A percentile compares a stretch with the other conserved stretches of the same genome.
Conservation (phyloP, 441 rosid genomes). For the Daphne laureola region DNA sequence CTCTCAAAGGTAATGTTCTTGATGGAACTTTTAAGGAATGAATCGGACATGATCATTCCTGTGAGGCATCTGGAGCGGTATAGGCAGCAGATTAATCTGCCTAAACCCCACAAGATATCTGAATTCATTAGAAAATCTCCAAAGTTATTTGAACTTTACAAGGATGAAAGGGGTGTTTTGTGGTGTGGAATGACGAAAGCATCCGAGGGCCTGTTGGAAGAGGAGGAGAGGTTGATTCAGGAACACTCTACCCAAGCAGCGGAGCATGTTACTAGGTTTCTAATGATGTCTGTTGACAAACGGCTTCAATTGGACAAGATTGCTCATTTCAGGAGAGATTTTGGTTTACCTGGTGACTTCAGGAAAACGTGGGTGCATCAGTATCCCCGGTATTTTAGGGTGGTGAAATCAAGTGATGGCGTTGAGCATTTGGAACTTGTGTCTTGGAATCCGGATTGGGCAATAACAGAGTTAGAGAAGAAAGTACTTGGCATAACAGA, state of each 20-base stretch:
- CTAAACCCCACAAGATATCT: slow-evolving; percentile 38
- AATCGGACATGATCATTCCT: slow-evolving; percentile 49
- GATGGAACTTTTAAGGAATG: slow-evolving; percentile 56
- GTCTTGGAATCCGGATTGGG: slow-evolving; percentile 73
- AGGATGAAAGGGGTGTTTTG: slow-evolving; percentile 58
- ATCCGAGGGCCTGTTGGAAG: slow-evolving; percentile 49
- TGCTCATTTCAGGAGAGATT: slow-evolving; percentile 69
- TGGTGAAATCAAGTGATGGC: slow-evolving; percentile 38
- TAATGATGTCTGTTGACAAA: slow-evolving; percentile 72
- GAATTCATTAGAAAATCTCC: slow-evolving; percentile 72
- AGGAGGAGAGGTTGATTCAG: slow-evolving; percentile 40
- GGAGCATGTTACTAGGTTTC: slow-evolving; percentile 62
- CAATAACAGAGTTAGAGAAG: slow-evolving; percentile 75
- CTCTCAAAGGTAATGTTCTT: slow-evolving; percentile 48
- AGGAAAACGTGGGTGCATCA: slow-evolving; percentile 54
- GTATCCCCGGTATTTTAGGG: slow-evolving; percentile 55
- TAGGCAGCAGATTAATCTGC: slow-evolving; percentile 34
- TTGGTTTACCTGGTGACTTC: slow-evolving; percentile 71
- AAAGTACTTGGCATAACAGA: slow-evolving; percentile 37
- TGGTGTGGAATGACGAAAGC: slow-evolving; percentile 78
- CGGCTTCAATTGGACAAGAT: slow-evolving; percentile 59
- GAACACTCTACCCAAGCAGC: slow-evolving; percentile 57
- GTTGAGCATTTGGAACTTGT: slow-evolving; percentile 64
- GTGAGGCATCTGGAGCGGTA: slow-evolving; percentile 34
- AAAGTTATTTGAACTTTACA: slow-evolving; percentile 61